phyloP scores from a whole-genome alignment of 2,329 filamentous ascomycete species.

The Ceratocystis cubensis region DNA sequence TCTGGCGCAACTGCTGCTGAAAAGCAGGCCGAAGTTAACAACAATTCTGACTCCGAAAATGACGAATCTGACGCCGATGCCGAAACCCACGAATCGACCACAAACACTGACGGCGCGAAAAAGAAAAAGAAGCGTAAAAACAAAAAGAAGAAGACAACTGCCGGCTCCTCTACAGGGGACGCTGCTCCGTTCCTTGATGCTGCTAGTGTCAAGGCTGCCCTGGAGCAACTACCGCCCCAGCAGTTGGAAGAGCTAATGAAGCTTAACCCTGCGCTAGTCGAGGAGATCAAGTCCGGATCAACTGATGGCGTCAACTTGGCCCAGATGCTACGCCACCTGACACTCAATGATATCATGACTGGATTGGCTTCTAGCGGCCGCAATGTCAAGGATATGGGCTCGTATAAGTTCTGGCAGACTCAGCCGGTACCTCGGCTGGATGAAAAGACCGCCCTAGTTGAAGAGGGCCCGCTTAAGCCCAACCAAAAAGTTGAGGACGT shows the following conservation, averaged over 20 bases:
- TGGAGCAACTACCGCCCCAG: constrained; percentile 41
- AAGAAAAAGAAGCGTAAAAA: constrained; percentile 43
- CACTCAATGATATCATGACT: constrained; percentile 59
- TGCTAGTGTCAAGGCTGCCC: constrained; percentile 38
- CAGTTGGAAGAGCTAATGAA: constrained; percentile 54
- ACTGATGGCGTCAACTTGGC: constrained; percentile 34
- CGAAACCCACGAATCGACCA: constrained; percentile 31
- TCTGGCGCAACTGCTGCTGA: constrained; percentile 26
- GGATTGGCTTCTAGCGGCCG: constrained; percentile 65
- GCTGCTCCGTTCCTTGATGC: constrained; percentile 28
- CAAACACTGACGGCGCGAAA: constrained; percentile 27
- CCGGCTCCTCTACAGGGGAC: constrained; percentile 32
- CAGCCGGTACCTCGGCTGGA: constrained; percentile 86
- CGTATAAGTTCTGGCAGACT: constrained; percentile 97
- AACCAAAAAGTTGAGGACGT: constrained; percentile 67
- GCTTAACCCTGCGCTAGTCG: constrained; percentile 59
- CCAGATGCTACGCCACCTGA: constrained; percentile 48
- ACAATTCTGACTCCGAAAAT: constrained; percentile 29
- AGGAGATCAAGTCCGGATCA: constrained; percentile 37
- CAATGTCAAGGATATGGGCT: constrained; percentile 91
- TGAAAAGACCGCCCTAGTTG: constrained; percentile 37
- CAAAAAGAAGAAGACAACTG: constrained; percentile 52
- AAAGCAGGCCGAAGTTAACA: constrained; percentile 23
- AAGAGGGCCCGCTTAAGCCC: constrained; percentile 69
- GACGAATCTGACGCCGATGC: constrained; percentile 33